Evolutionary conservation across 2,329 filamentous ascomycete genomes (phyloP), one percentile per base, ranked within the genome.

Genomic region (Aspergillus caelatus): DNA sequence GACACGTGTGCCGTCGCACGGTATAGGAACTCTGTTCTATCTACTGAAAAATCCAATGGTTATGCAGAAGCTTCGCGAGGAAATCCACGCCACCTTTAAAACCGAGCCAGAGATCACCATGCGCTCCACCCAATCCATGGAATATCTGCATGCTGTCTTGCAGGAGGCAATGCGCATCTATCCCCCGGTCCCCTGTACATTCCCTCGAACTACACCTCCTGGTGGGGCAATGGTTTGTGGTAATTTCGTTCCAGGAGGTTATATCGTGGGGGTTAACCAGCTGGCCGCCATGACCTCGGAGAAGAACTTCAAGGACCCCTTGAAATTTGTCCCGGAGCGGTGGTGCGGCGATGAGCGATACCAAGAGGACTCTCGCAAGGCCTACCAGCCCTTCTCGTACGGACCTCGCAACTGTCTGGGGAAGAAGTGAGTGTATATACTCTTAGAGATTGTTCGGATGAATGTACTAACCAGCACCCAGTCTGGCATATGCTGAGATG

Each of bases 351-450:
- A 34, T 34, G 32, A 34, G 10, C 32, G 32, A 34, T 34, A 34
- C 10, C 32, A 34, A 0, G 32, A 34, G 2, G 32, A 34, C 32
- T 34, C 32, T 34, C 32, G 32, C 32, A 34, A 34, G 32, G 32
- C 32, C 32, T 34, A 34, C 32, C 32, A 34, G 32, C 32, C 32
- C 3, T 34, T 34, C 1, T 34, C 32, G 11, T 34, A 34, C 3
- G 57, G 61, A 32, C 57, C 30, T 50, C 57, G 61, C 14, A 57
- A 56, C 23, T 63, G 57, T 26, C 26, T 63, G 2, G 61, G 61
- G n/a, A 59, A 62, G 28, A 62, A 54, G 61, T 58, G 41, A 45
- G 41, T 45, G 4, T 34, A 34, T 2, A 12, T 34, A 34, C 32
- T 34, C 10, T 11, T 34, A 5, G 1, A 34, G 32, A 10, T 34